Evolutionary conservation across 2,329 filamentous ascomycete species (phyloP), one percentile per base, ranked within the genome.

Genomic region (Grosmannia penicillata): DNA sequence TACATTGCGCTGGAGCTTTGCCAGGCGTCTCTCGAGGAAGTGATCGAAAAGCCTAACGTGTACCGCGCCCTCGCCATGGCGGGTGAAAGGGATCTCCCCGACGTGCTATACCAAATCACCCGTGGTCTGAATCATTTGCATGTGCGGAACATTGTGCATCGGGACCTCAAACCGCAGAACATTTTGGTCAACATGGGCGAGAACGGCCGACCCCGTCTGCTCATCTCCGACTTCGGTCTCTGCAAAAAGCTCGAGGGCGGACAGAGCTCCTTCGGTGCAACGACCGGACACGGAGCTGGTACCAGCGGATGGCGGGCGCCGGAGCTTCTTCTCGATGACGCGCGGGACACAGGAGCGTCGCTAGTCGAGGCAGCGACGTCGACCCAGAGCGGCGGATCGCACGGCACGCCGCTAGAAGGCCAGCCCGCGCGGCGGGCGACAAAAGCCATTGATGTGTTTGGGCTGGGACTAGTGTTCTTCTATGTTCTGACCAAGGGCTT

Each of bases 291-390:
- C 52, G 89, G 89, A 1, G 83, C 83, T 8, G 91, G 91, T 24
- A 98, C 91, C 0, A 85, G 84, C 31, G 91, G 91, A 7, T 98
- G 91, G 91, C 85, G 93, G 42, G 91, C 91, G 0, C 91, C 91
- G 0, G 91, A 98, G 59, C 69, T 98, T 4, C 74, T 98, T 13
- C 70, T 91, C 50, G 82, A 87, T 44, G 80, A 85, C 45, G 70
- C 66, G 10, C 69, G 70, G 15, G 63, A 70, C 29, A 53, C 58
- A 4, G 49, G 49, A 22, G 53, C 62, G 49, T 53, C 56, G 11
- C 55, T 68, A 47, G 55, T 64, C 33, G 69, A 71, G 29, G 55
- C 62, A 28, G 55, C 62, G 48, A 21, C 33, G 21, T 65, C 63
- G 30, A 74, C 66, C 24, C 71, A 78, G 43, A 78, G 74, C 45